Percentiles rank a stretch among this genome's conserved stretches.
phyloP scores from a whole-genome alignment of 225 moss, liverwort and hornwort species.

The Polytrichum formosum region DNA sequence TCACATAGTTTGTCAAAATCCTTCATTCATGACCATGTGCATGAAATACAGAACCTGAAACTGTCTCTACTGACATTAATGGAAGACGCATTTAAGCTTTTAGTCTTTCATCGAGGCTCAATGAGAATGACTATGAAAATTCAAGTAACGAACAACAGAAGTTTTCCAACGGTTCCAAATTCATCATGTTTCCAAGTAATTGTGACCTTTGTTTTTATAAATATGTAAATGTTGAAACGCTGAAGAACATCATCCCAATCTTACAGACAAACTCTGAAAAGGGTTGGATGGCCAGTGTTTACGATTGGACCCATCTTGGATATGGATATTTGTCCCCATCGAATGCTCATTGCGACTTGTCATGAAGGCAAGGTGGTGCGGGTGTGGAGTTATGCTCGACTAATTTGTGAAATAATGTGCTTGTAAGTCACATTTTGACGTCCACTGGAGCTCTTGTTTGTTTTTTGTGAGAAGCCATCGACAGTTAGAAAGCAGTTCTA shows the following conservation, averaged over 20 bases:
- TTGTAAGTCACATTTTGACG: conserved; percentile 26
- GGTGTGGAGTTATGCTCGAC: conserved; percentile 71
- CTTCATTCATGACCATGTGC: not conserved
- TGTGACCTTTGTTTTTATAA: not conserved
- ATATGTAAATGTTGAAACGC: not conserved
- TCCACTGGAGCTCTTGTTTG: no score
- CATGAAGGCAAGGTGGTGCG: conserved; percentile 58
- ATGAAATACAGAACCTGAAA: no score
- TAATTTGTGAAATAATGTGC: conserved; percentile 51
- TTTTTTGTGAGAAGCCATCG: no score
- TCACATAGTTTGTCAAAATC: not conserved
- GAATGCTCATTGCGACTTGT: conserved; percentile 68
- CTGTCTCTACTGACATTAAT: no score
- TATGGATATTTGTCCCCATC: conserved; percentile 63
- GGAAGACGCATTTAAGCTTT: no score
- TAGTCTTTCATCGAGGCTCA: no score
- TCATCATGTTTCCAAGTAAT: no score
- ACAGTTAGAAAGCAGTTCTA: no score
- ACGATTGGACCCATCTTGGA: conserved; percentile 45
- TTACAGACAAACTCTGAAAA: conserved; percentile 24
- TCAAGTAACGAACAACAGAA: no score
- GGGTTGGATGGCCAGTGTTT: conserved; percentile 57
- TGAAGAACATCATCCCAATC: not conserved
- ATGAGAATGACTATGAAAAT: no score
- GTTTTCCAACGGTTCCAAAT: no score